phyloP scores from a whole-genome alignment of 1,139 yeast species.

The Debaryomycetaceae sp. region DNA sequence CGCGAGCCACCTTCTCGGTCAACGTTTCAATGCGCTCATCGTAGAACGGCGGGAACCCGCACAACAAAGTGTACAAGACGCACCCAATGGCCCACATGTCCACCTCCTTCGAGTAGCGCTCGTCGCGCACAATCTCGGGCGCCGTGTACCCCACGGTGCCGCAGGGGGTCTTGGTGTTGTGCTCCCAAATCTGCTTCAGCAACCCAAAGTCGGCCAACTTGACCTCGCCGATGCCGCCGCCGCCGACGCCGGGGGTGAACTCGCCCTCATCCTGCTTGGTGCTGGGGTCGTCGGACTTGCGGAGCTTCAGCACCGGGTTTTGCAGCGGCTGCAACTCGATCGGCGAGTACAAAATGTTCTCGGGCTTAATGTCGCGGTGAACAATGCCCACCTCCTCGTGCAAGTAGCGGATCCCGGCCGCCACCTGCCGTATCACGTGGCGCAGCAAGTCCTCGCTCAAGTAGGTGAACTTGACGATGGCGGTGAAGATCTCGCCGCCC shows the following conservation, averaged over 20 bases:
- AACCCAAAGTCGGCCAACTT: constrained; percentile 57
- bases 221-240: constrained; percentile 49
- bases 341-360: constrained; percentile 55
- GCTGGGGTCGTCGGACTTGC: constrained; percentile 44
- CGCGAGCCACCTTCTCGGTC: constrained; percentile 55
- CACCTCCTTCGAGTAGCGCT: constrained; percentile 55
- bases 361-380: constrained; percentile 57
- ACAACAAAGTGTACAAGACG: constrained; percentile 54
- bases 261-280: constrained; percentile 51
- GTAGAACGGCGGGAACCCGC: constrained; percentile 63
- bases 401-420: constrained; percentile 43
- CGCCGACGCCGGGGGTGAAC: constrained; percentile 43
- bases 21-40: constrained; percentile 54
- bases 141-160: constrained; percentile 65
- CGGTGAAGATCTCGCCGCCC: constrained; percentile 57
- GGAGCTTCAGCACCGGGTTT: constrained; percentile 34
- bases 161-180: constrained; percentile 59
- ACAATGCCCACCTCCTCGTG: constrained; percentile 57
- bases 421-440: constrained; percentile 50
- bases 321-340: constrained; percentile 46
- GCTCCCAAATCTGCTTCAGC: constrained; percentile 54
- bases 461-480: constrained; percentile 53
- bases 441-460: constrained; percentile 52
- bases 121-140: constrained; percentile 57
- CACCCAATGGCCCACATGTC: constrained; percentile 67